A percentile compares a stretch with the other conserved stretches of the same genome.
Evolutionary conservation across 2,329 filamentous ascomycete genomes (phyloP).

Genomic region (Bipolaris sorokiniana): DNA sequence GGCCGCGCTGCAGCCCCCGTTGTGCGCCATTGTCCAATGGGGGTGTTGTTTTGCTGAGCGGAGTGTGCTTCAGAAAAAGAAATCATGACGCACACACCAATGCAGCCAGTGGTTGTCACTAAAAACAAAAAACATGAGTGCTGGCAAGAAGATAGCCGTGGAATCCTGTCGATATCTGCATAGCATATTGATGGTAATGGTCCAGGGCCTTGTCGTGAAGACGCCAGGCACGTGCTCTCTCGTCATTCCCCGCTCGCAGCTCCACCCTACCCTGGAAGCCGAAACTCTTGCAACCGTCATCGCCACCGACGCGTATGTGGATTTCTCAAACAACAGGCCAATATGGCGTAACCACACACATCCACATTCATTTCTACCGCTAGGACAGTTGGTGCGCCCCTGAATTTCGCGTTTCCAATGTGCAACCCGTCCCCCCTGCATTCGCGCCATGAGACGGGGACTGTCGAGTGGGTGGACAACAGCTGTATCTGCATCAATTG

Average conservation of each 20-base stretch:
- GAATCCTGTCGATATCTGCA: background rate
- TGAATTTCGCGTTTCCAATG: constrained; percentile 4
- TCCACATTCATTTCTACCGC: too few species aligned
- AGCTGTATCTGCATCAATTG: constrained; percentile 2
- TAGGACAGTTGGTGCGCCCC: constrained; percentile 4
- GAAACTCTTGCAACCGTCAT: constrained; percentile 5
- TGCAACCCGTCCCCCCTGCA: constrained; percentile 6
- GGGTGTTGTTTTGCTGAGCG: background rate
- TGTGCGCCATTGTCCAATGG: background rate
- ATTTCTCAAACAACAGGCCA: background rate
- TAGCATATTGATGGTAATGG: background rate
- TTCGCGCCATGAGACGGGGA: constrained; percentile 12
- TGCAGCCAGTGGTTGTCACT: background rate
- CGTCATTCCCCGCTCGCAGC: constrained; percentile 13
- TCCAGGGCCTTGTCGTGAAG: background rate
- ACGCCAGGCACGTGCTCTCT: constrained; percentile 9
- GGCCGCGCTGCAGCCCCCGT: background rate
- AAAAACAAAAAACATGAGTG: background rate
- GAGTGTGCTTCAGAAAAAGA: background rate
- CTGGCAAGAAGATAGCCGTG: background rate
- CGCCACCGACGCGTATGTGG: background rate
- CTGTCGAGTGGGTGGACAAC: constrained; percentile 10
- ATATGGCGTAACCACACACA: background rate
- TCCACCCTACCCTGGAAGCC: constrained; percentile 3
- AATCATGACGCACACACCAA: background rate